phyloP scores from a whole-genome alignment of 306 rosid genomes.

The Ammopiptanthus mongolicus region DNA sequence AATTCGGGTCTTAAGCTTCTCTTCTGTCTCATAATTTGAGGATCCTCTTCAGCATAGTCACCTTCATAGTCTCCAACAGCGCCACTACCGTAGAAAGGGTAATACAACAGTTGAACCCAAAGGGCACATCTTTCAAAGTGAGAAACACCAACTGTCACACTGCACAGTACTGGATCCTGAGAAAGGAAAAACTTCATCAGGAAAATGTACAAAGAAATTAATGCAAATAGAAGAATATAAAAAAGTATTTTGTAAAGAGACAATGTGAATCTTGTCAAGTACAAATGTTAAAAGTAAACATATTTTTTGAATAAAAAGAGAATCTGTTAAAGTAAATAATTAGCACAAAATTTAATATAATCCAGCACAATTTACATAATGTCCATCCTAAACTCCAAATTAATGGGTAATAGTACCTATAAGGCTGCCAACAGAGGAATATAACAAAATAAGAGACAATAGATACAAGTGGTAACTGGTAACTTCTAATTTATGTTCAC shows the following conservation, averaged over 20 bases:
- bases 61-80: slow-evolving; percentile 90
- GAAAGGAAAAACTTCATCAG: slow-evolving; percentile 19
- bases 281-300: background rate
- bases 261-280: slow-evolving; percentile 8
- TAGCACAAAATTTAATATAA: background rate
- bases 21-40: slow-evolving; percentile 84
- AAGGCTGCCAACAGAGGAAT: background rate
- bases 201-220: slow-evolving; percentile 25
- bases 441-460: background rate
- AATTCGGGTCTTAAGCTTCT: slow-evolving; percentile 95
- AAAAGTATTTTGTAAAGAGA: background rate
- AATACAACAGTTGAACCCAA: slow-evolving; percentile 97
- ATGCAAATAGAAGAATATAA: background rate
- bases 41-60: slow-evolving; percentile 92
- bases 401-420: background rate
- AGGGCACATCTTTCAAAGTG: slow-evolving; percentile 94
- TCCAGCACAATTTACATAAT: background rate
- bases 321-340: background rate
- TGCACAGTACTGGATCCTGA: slow-evolving; percentile 92
- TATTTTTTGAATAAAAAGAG: too few species aligned
- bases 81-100: slow-evolving; percentile 95
- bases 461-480: background rate
- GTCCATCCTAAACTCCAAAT: background rate
- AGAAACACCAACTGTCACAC: slow-evolving; percentile 96
- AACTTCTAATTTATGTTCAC: background rate